Percentiles rank a stretch among this genome's conserved stretches.
Evolutionary conservation across 257 asterid genomes (phyloP).

Genomic region (Petunia secreta): DNA sequence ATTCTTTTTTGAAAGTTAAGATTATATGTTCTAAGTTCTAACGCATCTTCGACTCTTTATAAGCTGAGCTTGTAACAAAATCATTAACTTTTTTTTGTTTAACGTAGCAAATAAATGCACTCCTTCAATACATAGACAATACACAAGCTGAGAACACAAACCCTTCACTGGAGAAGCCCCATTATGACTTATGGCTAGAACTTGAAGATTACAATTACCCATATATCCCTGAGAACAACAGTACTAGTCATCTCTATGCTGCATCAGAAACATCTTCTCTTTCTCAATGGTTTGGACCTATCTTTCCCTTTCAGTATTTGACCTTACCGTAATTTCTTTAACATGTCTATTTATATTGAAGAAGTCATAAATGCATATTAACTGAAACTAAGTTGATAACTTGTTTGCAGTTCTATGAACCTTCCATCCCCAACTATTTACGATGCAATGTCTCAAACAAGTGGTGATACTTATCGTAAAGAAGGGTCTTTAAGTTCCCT

Average conservation of each 20-base stretch:
- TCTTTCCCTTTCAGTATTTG: no score
- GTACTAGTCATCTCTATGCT: neutral
- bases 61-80: neutral
- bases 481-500: neutral
- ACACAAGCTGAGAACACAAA: neutral
- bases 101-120: constrained; percentile 9
- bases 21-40: no score
- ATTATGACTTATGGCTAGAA: constrained; percentile 24
- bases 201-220: constrained; percentile 13
- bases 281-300: constrained; percentile 23
- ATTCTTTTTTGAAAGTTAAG: no score
- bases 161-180: neutral
- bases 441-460: constrained; percentile 19
- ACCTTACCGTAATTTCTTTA: no score
- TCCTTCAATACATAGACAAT: constrained; percentile 12
- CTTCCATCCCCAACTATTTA: neutral
- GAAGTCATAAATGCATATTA: no score
- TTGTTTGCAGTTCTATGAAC: constrained; percentile 14
- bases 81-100: neutral
- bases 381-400: neutral
- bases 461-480: constrained; percentile 7
- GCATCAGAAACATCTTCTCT: constrained; percentile 20
- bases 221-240: neutral
- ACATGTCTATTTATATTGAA: no score
- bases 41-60: no score